phyloP scores from a whole-genome alignment of 2,329 filamentous ascomycete genomes.

The Trichoderma brevicompactum region DNA sequence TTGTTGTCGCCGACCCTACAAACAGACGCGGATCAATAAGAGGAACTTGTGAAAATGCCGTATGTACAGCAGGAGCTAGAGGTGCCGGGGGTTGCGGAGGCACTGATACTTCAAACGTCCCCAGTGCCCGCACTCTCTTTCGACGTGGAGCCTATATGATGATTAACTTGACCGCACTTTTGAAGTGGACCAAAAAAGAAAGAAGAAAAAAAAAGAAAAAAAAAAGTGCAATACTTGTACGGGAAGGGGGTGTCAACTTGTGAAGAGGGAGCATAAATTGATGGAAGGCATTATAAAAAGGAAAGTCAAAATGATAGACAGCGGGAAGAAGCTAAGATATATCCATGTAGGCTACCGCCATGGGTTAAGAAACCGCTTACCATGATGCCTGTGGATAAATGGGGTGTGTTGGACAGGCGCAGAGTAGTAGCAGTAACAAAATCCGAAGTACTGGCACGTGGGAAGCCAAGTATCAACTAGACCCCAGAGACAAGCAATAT shows the following conservation, averaged over 20 bases:
- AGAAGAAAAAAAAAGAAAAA: neutral
- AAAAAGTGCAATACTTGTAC: neutral
- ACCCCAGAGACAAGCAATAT: constrained; percentile 42
- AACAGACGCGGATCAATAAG: constrained; percentile 36
- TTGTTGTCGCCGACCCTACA: constrained; percentile 38
- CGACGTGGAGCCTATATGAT: constrained; percentile 40
- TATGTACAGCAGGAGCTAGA: constrained; percentile 33
- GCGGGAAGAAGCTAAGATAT: constrained; percentile 47
- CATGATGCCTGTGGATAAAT: constrained; percentile 51
- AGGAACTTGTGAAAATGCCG: constrained; percentile 36
- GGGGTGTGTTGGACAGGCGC: constrained; percentile 46
- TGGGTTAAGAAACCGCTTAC: constrained; percentile 51
- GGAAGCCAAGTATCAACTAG: constrained; percentile 43
- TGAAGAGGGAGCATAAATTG: neutral
- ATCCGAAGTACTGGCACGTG: constrained; percentile 46
- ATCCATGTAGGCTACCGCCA: constrained; percentile 50
- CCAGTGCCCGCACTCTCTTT: constrained; percentile 39
- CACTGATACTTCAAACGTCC: constrained; percentile 35
- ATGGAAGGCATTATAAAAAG: constrained; percentile 11
- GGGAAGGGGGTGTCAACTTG: neutral
- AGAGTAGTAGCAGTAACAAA: constrained; percentile 39
- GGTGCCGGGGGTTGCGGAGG: constrained; percentile 34
- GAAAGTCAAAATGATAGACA: constrained; percentile 34
- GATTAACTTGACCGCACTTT: constrained; percentile 47
- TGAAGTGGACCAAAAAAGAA: neutral